Conservation (phyloP, 257 asterid genomes). For the Solanum clarkiae region DNA sequence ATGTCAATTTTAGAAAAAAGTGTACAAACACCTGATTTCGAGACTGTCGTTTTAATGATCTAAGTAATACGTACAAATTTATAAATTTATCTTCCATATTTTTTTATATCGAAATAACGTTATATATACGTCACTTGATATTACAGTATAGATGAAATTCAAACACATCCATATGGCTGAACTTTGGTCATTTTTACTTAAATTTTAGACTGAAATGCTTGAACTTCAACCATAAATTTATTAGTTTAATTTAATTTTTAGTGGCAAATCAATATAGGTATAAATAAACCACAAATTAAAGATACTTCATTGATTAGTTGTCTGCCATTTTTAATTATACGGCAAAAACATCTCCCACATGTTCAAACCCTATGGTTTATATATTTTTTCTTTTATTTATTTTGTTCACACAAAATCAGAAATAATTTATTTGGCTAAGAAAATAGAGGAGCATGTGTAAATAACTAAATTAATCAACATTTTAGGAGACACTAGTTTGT, state of each 20-base stretch:
- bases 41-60: no score
- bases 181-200: no score
- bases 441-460: background rate
- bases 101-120: no score
- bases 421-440: background rate
- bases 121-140: no score
- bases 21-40: background rate
- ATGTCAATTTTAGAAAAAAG: no score
- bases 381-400: background rate
- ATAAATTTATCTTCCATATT: no score
- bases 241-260: background rate
- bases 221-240: no score
- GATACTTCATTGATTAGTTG: background rate
- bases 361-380: constrained; percentile 1
- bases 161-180: no score
- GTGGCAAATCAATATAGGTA: background rate
- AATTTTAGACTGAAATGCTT: no score
- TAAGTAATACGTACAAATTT: no score
- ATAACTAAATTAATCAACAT: background rate
- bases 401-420: background rate
- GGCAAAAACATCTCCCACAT: constrained; percentile 13
- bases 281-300: background rate
- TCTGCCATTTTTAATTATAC: constrained; percentile 28
- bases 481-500: background rate
- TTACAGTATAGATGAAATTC: no score